Base-by-base conservation (phyloP, 805 yeast species). In the Ogataea wickerhamii region DNA sequence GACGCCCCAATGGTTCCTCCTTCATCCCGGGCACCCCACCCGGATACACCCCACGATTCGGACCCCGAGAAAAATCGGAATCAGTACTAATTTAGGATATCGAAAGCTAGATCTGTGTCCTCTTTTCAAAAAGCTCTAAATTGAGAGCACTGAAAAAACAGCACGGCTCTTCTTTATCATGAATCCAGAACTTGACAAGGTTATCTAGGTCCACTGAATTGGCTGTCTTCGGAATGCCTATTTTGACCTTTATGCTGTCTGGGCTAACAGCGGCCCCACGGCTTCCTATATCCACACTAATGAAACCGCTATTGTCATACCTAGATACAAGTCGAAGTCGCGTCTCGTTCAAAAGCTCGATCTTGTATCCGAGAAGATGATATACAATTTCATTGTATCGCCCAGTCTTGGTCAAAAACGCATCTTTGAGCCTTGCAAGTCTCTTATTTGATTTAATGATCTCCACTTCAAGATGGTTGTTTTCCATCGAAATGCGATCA, bases 71-170 rank as follows among this genome's bases (percentile, higher is more conserved):
- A 12, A 22, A 8, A 8, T 22, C 12, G 12, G 8, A 12, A 22
- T 8, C 25, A 8, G 11, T 12, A 8, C 25, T 12, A 22, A 22
- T 22, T 12, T 22, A 12, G 25, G 25, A 12, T 22, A 22, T 22
- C 8, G 25, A 8, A 22, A 12, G 11, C 25, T 22, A 22, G 12
- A 12, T 8, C 16, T 7, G 29, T 14, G 29, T 17, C 17, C 28
- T 32, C 30, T 55, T 43, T 35, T 82, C 83, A 62, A 75, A 80
- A 12, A 87, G 57, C 53, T 76, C 81, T 37, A 87, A 63, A 29
- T 78, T 84, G 44, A 87, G 61, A 1, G 89, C 87, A 41, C 89
- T 80, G 38, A 87, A 63, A 47, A 87, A 82, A 46, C 94, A 82
- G 0, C 93, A 84, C 12, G 86, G 74, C 48, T 84, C 87, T 20